Base-by-base conservation (phyloP, 1,284 basidiomycete species). In the Naganishia sp. region DNA sequence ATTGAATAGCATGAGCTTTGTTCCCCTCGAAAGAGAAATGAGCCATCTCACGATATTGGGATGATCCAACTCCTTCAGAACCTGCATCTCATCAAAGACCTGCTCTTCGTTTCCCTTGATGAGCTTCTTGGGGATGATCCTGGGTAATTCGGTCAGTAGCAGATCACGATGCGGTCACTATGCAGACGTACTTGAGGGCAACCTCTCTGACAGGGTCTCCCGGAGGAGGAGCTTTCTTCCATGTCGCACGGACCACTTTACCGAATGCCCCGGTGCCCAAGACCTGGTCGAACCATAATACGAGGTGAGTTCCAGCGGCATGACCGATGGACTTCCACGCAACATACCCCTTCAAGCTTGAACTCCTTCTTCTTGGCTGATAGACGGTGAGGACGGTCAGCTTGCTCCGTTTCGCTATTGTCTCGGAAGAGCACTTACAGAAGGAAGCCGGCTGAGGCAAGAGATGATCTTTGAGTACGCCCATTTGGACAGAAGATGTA, bases 41-140 rank as follows among this genome's bases (percentile, higher is more conserved):
- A 49, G 6, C 7, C n/a, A 5, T 23, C 48, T 21, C 68, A 92
- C 93, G 70, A 96, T 90, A 74, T 95, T 92, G 0, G 89, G 87
- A 77, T 95, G 92, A 74, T 93, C 85, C 53, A 96, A 82, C 0
- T 88, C 90, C 73, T 88, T 88, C 66, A 97, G 80, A 0, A 96
- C 89, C 59, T 91, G 86, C 87, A 95, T 94, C 81, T 97, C 94
- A 50, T 86, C 84, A 87, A 90, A 91, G 0, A 94, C 91, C 68
- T 86, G 87, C 59, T 82, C 85, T 77, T 90, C 89, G 71, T 92
- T 92, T 13, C 89, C 91, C 78, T 90, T 93, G 70, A 94, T 90
- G 73, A 90, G 90, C 80, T 94, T 93, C 84, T 94, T 94, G 11
- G 89, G 84, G 57, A 95, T 94, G 69, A 93, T 85, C 80, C 93